These are phyloP conservation scores for Thermothelomyces thermophilus DNA, from an alignment of 2,329 filamentous ascomycete species.

Conservation along the genomic window DNA sequence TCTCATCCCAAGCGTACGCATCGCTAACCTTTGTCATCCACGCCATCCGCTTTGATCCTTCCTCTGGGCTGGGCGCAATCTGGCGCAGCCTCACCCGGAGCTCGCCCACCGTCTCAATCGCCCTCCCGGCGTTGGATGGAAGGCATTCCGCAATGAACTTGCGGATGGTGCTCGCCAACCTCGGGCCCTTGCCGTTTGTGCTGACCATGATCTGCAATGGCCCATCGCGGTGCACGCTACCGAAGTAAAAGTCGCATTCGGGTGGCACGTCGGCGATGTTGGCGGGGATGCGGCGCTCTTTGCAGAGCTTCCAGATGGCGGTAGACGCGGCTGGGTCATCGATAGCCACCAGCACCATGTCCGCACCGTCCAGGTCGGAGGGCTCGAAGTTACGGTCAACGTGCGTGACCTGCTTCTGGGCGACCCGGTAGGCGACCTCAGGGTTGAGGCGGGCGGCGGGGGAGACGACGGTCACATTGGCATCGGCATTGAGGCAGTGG, in stretches of 20 bases:
- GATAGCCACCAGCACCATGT: conserved; percentile 89
- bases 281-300: conserved; percentile 72
- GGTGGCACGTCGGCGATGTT: conserved; percentile 96
- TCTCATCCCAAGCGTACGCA: conserved; percentile 73
- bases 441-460: conserved; percentile 74
- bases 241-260: conserved; percentile 99
- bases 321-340: conserved; percentile 91
- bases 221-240: conserved; percentile 88
- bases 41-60: conserved; percentile 82
- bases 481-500: conserved; percentile 91
- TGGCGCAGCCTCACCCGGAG: conserved; percentile 72
- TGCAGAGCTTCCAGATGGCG: conserved; percentile 88
- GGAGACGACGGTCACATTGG: conserved; percentile 77
- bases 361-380: conserved; percentile 70
- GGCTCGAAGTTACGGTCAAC: conserved; percentile 79
- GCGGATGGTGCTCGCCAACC: conserved; percentile 79
- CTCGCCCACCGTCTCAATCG: conserved; percentile 76
- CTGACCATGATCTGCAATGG: conserved; percentile 98
- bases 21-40: conserved; percentile 96
- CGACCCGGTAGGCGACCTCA: conserved; percentile 78
- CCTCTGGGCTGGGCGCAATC: conserved; percentile 63
- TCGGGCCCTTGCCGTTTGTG: conserved; percentile 93
- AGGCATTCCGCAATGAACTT: conserved; percentile 71
- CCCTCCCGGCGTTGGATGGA: conserved; percentile 73
- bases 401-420: conserved; percentile 68